These are phyloP conservation scores for Sugiyamaella grinbergsii DNA, from an alignment of 1,139 yeast species.

Conservation along the genomic window DNA sequence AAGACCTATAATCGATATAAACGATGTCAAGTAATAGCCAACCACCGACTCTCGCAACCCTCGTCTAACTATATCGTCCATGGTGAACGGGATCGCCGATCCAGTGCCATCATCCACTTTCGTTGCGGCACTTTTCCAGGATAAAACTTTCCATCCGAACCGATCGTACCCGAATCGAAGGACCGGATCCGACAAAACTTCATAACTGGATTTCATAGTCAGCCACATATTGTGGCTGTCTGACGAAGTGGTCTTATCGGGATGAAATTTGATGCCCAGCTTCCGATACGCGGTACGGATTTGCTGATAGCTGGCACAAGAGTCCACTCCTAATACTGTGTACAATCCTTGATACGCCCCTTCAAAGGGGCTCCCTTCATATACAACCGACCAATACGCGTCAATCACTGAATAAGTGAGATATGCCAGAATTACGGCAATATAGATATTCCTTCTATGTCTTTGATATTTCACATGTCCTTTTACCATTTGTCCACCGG, in stretches of 20 bases:
- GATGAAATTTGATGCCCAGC: constrained; percentile 39
- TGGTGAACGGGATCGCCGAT: constrained; percentile 3
- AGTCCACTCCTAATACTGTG: constrained; percentile 27
- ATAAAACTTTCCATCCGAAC: constrained; percentile 29
- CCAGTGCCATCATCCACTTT: neutral
- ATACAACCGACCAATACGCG: constrained; percentile 24
- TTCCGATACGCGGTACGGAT: constrained; percentile 27
- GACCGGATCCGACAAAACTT: constrained; percentile 35
- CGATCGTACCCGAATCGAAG: constrained; percentile 42
- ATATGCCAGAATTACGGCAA: constrained; percentile 26
- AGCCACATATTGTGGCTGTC: constrained; percentile 32
- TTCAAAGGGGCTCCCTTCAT: constrained; percentile 21
- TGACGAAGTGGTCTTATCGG: constrained; percentile 39
- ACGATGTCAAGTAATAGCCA: constrained; percentile 30
- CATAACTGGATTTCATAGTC: constrained; percentile 36
- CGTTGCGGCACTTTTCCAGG: constrained; percentile 18
- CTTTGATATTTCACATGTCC: constrained; percentile 16
- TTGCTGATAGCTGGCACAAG: constrained; percentile 22
- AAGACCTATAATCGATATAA: constrained; percentile 28
- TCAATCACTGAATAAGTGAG: constrained; percentile 26
- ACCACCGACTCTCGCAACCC: constrained; percentile 29
- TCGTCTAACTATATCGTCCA: constrained; percentile 16
- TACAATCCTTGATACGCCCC: constrained; percentile 28
- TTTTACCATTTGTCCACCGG: constrained; percentile 11
- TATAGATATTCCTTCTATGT: constrained; percentile 25